Evolutionary conservation across 495 filamentous ascomycete species (phyloP).

Genomic region (Podospora sp.): DNA sequence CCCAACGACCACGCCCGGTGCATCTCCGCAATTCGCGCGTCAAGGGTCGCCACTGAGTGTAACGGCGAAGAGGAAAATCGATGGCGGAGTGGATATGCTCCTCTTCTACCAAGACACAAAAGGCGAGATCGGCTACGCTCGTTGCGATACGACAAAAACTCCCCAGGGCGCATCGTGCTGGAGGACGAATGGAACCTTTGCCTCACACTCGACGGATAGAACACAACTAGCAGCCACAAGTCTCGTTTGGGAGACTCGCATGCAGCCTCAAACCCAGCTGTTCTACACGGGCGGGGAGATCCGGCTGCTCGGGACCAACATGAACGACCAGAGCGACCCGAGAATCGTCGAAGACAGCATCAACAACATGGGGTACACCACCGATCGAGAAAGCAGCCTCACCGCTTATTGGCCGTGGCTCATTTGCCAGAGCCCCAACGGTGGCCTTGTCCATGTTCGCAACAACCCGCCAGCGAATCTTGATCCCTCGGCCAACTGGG

Average conservation of each 20-base stretch:
- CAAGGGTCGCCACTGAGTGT: constrained; percentile 23
- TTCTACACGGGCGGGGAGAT: constrained; percentile 22
- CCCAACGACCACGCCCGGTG: not conserved
- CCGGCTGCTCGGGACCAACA: constrained; percentile 21
- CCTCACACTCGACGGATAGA: constrained; percentile 4
- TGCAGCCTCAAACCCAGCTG: constrained; percentile 27
- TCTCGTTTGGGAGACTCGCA: constrained; percentile 9
- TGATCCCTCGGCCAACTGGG: constrained; percentile 12
- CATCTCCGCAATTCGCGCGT: constrained; percentile 6
- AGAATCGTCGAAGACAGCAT: constrained; percentile 11
- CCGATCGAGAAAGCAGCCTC: constrained; percentile 16
- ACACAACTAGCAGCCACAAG: constrained; percentile 12
- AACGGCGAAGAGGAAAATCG: constrained; percentile 19
- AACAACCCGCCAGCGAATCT: constrained; percentile 11
- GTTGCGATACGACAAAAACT: constrained; percentile 12
- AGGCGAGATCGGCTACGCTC: constrained; percentile 12
- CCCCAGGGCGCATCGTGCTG: constrained; percentile 19
- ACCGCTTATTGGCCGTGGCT: constrained; percentile 28
- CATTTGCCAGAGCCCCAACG: constrained; percentile 20
- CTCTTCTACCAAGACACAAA: constrained; percentile 25
- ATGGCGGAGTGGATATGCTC: constrained; percentile 20
- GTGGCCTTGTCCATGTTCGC: constrained; percentile 19
- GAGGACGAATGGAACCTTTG: constrained; percentile 9
- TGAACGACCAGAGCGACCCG: constrained; percentile 18
- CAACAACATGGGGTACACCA: constrained; percentile 2